phyloP scores from a whole-genome alignment of 768 basidiomycete species.

The Boletus subparvulus region DNA sequence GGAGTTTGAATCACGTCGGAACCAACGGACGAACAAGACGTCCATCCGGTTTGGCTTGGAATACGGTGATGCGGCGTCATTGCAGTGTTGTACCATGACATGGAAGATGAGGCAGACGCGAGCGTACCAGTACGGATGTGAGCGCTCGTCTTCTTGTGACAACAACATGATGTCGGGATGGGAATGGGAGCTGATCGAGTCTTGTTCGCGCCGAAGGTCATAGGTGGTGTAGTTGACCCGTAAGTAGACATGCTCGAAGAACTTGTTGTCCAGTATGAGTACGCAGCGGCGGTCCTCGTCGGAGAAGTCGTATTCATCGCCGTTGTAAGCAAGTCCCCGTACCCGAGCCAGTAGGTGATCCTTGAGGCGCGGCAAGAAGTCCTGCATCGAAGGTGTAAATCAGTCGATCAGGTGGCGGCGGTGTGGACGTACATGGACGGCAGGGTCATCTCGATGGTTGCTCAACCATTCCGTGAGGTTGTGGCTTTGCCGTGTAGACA shows the following conservation, averaged over 20 bases:
- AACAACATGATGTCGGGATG: too few relatives aligned
- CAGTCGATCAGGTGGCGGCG: background rate
- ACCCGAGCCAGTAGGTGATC: background rate
- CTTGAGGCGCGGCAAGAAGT: background rate
- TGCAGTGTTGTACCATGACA: too few relatives aligned
- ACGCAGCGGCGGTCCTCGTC: slow-evolving; percentile 24
- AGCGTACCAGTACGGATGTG: too few relatives aligned
- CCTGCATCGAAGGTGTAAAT: background rate
- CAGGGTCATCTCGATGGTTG: background rate
- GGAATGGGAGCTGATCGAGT: background rate
- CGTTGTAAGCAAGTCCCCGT: background rate
- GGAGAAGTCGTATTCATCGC: too few relatives aligned
- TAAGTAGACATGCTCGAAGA: slow-evolving; percentile 25
- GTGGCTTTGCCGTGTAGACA: background rate
- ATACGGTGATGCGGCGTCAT: too few relatives aligned
- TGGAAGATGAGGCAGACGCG: too few relatives aligned
- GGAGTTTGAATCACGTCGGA: too few relatives aligned
- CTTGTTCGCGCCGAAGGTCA: background rate
- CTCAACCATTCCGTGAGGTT: background rate
- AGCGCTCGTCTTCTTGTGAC: too few relatives aligned
- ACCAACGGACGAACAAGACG: too few relatives aligned
- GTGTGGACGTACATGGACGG: background rate
- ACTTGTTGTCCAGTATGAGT: slow-evolving; percentile 13
- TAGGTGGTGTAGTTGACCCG: too few relatives aligned
- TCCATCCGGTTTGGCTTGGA: too few relatives aligned